A percentile compares a stretch with the other conserved stretches of the same genome.
These are phyloP conservation scores for Vitis riparia DNA, from an alignment of 164 flowering plant genomes.

Conservation along the genomic window DNA sequence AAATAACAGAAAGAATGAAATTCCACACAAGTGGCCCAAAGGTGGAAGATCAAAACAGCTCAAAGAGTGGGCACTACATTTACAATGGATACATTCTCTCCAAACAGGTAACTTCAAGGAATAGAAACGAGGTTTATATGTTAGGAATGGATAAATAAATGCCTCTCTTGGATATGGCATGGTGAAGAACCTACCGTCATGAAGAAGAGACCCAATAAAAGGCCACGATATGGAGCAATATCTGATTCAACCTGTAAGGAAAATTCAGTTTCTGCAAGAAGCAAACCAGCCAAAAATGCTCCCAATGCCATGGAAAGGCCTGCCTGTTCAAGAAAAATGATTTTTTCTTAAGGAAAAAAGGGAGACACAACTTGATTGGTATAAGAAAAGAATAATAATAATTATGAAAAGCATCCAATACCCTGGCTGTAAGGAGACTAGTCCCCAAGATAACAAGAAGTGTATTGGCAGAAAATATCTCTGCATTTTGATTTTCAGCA, in stretches of 20 bases:
- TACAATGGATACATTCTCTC: not conserved
- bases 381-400: conserved; percentile 2
- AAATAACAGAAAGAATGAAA: too few species aligned
- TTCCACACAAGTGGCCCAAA: not conserved
- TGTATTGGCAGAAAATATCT: conserved; percentile 97
- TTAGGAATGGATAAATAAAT: not conserved
- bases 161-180: not conserved
- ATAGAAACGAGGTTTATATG: not conserved
- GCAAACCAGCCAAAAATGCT: conserved; percentile 99
- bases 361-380: not conserved
- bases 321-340: conserved; percentile 54
- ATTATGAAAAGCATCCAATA: conserved; percentile 28
- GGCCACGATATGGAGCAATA: conserved; percentile 99
- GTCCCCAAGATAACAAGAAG: conserved; percentile 96
- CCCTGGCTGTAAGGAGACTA: conserved; percentile 98
- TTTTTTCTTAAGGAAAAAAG: not conserved
- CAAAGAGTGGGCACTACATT: not conserved
- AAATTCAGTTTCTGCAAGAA: conserved; percentile 99
- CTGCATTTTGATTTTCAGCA: conserved; percentile 98
- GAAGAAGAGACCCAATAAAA: conserved; percentile 96
- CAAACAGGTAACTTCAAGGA: not conserved
- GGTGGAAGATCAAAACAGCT: not conserved
- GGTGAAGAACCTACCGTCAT: conserved; percentile 73
- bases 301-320: conserved; percentile 99
- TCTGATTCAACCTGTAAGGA: conserved; percentile 99